Base-by-base conservation (phyloP, 805 yeast genomes). In the Spathaspora girioi region DNA sequence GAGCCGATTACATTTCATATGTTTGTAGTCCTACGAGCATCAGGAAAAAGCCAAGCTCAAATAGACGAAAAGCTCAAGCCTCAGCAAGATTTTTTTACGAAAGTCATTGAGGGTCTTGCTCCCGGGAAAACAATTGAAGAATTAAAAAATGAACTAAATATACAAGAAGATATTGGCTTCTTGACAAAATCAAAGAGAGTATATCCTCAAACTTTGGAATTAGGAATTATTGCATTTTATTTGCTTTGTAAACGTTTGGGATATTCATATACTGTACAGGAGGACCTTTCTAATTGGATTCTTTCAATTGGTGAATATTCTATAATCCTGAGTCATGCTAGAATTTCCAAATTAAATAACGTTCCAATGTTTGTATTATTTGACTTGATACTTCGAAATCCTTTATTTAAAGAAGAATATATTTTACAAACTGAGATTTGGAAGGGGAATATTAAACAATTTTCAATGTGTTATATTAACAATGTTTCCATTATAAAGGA, bases 361-460 rank as follows among this genome's bases (percentile, higher is more conserved):
- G 63, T 76, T 14, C 82, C 82, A 0, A 57, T 70, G 0, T 74
- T 70, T 57, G 65, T 78, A 1, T 45, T 66, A 1, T 60, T 66
- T 1, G 80, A 78, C 52, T 58, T 77, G 4, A 56, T 76, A 1
- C 53, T 63, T 1, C 62, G 82, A 45, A 64, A 75, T 1, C 77
- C 78, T 1, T 51, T 60, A 49, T 61, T 66, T 5, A 53, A 54
- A 18, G 56, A 62, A 5, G 78, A 75, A 40, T 56, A 63, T 32
- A 52, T 62, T 7, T 59, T 73, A 15, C 77, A 71, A 50, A 57
- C 60, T 10, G 77, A 73, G 45, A 51, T 75, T 9, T 75, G 77
- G 77, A 17, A 48, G 3, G 53, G 59, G 12, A 71, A 60, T 50
- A 59, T 61, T 26, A 57, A 55, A 19, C 54, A 53, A 18, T 63